Conservation (phyloP, 306 rosid genomes). For the Rubus parviflorus region DNA sequence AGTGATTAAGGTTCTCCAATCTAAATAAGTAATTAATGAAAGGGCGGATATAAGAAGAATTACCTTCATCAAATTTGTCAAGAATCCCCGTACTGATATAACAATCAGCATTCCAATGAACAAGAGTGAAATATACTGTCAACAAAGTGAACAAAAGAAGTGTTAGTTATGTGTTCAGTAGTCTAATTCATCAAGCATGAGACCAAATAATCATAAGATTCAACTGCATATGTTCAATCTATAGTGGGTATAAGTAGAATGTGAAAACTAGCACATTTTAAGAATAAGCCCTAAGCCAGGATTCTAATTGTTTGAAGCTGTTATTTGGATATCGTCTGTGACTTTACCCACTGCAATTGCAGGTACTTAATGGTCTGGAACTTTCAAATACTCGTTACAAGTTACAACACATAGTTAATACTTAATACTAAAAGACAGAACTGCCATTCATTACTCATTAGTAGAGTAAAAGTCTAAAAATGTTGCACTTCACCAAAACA, state of each 20-base stretch:
- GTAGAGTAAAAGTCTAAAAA: neutral
- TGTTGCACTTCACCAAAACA: neutral
- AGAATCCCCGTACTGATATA: constrained; percentile 92
- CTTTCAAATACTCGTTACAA: neutral
- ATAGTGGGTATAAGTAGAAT: neutral
- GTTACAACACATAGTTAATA: neutral
- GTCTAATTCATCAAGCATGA: neutral
- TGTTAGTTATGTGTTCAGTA: constrained; percentile 1
- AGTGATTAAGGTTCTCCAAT: constrained; percentile 13
- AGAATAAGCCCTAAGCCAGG: neutral
- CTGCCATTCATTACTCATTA: neutral
- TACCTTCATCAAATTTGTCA: constrained; percentile 99
- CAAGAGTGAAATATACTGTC: constrained; percentile 84
- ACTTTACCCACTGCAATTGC: neutral
- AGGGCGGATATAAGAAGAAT: constrained; percentile 19
- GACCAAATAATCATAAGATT: neutral
- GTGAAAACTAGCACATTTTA: neutral
- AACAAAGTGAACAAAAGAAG: constrained; percentile 21
- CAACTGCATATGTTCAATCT: neutral
- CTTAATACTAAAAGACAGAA: neutral
- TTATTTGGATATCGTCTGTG: constrained; percentile 1
- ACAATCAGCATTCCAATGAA: constrained; percentile 94
- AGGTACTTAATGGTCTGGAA: neutral
- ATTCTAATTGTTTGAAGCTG: neutral
- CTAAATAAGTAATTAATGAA: constrained; percentile 15